Conservation (phyloP, 495 filamentous ascomycete genomes). For the Talaromyces nanjingensis region DNA sequence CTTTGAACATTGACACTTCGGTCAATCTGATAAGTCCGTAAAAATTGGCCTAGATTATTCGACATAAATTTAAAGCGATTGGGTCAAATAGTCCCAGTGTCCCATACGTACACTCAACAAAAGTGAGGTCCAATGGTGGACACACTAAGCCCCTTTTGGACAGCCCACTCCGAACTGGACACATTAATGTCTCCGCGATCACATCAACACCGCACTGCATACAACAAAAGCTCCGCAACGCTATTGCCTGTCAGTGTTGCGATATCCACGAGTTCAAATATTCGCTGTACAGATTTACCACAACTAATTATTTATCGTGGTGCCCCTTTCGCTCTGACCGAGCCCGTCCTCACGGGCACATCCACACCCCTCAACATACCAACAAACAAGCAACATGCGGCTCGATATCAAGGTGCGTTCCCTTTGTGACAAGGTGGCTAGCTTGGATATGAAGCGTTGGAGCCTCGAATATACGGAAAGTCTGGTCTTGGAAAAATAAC, state of each 20-base stretch:
- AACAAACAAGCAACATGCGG: conserved; percentile 58
- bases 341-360: conserved; percentile 7
- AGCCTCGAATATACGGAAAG: neutral
- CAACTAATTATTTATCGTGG: neutral
- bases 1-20: too few species aligned
- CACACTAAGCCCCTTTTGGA: conserved; percentile 7
- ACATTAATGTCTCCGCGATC: conserved; percentile 11
- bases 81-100: too few species aligned
- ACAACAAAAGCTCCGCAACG: conserved; percentile 3
- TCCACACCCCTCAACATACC: conserved; percentile 7
- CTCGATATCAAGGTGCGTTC: conserved; percentile 84
- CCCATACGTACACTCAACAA: too few species aligned
- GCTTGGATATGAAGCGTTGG: neutral
- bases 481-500: neutral
- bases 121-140: too few species aligned
- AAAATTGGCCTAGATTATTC: too few species aligned
- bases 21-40: too few species aligned
- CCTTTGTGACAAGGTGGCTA: neutral
- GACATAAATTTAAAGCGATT: too few species aligned
- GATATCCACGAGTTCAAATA: neutral
- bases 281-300: neutral
- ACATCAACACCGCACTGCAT: conserved; percentile 3
- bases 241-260: neutral
- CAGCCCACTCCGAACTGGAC: conserved; percentile 10
- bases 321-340: neutral